Conservation (phyloP, 805 yeast species). For the Metschnikowia bowlesiae region DNA sequence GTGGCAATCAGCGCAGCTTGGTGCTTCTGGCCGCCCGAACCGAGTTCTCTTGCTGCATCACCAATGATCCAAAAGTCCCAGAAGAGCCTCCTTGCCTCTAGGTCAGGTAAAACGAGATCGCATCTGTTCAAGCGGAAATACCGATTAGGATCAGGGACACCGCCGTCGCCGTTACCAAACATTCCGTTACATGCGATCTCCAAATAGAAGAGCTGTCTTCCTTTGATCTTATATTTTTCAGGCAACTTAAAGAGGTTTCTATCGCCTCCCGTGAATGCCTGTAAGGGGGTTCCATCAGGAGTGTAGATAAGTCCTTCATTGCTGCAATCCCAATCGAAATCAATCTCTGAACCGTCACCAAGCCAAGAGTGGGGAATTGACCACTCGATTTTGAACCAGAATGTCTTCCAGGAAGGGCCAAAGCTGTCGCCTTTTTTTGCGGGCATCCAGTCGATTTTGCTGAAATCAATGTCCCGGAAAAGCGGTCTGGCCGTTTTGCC, state of each 20-base stretch:
- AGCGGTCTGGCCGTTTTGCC: conserved; percentile 55
- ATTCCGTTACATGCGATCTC: conserved; percentile 94
- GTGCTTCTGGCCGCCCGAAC: conserved; percentile 65
- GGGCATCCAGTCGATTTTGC: conserved; percentile 43
- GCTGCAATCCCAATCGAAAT: conserved; percentile 79
- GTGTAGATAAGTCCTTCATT: conserved; percentile 82
- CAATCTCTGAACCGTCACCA: conserved; percentile 41
- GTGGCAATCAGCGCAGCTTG: conserved; percentile 78
- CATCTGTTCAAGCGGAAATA: conserved; percentile 64
- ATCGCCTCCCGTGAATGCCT: conserved; percentile 85
- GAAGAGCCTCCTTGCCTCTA: conserved; percentile 70
- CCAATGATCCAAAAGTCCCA: conserved; percentile 85
- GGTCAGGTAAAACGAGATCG: conserved; percentile 76
- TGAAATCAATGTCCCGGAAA: conserved; percentile 53
- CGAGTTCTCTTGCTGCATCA: conserved; percentile 87
- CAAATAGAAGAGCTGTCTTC: conserved; percentile 65
- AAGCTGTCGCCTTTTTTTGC: conserved; percentile 70
- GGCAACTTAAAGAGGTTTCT: conserved; percentile 65
- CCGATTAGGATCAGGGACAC: conserved; percentile 70
- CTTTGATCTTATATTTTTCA: conserved; percentile 44
- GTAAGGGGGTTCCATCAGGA: conserved; percentile 62
- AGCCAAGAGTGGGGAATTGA: conserved; percentile 62
- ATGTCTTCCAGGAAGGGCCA: conserved; percentile 97
- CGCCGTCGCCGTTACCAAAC: conserved; percentile 68
- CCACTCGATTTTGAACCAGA: conserved; percentile 77